Base-by-base conservation (phyloP, 352 stramenopile genomes). In the Pythium dissotocum region DNA sequence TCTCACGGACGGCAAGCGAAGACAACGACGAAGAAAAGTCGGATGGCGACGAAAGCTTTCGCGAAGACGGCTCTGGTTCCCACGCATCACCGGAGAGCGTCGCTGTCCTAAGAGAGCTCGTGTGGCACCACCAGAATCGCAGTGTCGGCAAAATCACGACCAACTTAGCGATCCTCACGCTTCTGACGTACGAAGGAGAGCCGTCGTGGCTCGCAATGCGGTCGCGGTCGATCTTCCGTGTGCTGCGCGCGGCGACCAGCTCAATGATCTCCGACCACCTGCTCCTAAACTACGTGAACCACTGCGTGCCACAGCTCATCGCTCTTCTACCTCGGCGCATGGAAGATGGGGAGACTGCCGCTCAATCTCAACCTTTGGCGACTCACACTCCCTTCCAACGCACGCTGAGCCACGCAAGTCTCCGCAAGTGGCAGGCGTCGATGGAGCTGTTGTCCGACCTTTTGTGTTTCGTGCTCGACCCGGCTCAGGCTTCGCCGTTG, bases 201-300 rank as follows among this genome's bases (percentile, higher is more conserved):
- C 56, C 55, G 5, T 12, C 6, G 16, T 70, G 63, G 56, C 35
- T 70, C 8, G 4, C 51, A 1, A 35, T 28, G 18, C 35, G 44
- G 2, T 28, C 56, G 7, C 56, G 63, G 6, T 21, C 18, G 7
- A 30, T 70, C 21, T 61, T 57, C 30, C 13, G 48, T 1, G 21
- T 60, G 1, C 57, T 70, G 4, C 55, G 60, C 30, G 18, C 36
- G 0, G 24, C 46, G 1, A 32, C 38, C 16, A 21, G 6, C 12
- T 12, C 26, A 0, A 40, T 9, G 4, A 42, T 60, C 0, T 33
- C 58, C 2, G 53, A 52, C 18, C 65, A 71, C 3, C 16, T 71
- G 4, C 30, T 71, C 12, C 53, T 66, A 0, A 59, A 71, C 65
- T 71, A 71, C 58, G 65, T 71, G 8, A 66, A 51, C 52, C 58